These are phyloP conservation scores for Panellus pusillus DNA, from an alignment of 768 basidiomycete species.

Conservation along the genomic window DNA sequence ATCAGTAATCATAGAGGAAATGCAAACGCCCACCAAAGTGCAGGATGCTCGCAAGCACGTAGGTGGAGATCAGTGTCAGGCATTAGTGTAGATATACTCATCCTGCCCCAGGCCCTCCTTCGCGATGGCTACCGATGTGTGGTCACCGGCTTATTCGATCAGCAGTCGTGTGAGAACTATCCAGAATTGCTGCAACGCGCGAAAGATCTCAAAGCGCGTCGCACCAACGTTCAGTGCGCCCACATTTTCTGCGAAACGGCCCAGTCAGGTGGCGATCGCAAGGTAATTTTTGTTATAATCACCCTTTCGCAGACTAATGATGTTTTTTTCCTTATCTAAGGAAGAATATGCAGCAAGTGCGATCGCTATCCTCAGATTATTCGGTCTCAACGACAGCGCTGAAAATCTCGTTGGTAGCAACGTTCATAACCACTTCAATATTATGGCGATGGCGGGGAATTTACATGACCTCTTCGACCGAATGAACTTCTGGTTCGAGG, in stretches of 20 bases:
- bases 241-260: background rate
- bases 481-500: too few species aligned
- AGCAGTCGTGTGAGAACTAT: background rate
- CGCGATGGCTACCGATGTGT: background rate
- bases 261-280: background rate
- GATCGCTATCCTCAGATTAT: background rate
- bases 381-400: background rate
- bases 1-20: too few species aligned
- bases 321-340: background rate
- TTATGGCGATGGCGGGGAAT: background rate
- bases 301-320: too few species aligned
- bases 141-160: background rate
- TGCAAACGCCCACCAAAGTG: too few species aligned
- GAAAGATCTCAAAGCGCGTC: background rate
- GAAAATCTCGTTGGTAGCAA: background rate
- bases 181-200: background rate
- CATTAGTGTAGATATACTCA: background rate
- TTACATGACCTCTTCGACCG: background rate
- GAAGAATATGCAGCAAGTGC: background rate
- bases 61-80: too few species aligned
- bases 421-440: background rate
- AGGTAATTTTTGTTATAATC: background rate
- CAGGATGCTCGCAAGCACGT: too few species aligned
- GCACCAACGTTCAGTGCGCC: background rate
- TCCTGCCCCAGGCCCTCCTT: background rate